Conservation (phyloP, 805 yeast species). For the Vanderwaltozyma polyspora region DNA sequence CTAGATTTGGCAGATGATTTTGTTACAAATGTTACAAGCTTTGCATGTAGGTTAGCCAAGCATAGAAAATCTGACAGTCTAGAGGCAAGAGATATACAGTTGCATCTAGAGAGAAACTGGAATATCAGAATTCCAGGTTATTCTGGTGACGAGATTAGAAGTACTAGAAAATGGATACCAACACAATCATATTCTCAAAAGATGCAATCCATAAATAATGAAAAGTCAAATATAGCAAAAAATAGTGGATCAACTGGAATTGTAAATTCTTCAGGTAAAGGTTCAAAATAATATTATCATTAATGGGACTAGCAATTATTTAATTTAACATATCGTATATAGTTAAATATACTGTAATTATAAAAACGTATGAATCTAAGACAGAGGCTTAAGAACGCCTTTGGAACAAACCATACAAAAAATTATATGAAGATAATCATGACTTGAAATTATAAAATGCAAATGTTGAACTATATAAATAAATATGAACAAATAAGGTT, state of each 20-base stretch:
- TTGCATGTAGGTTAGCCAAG: slow-evolving; percentile 91
- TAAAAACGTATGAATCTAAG: too few relatives aligned
- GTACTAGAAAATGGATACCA: slow-evolving; percentile 63
- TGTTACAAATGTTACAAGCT: slow-evolving; percentile 78
- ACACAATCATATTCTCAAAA: slow-evolving; percentile 52
- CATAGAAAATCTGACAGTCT: slow-evolving; percentile 81
- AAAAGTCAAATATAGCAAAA: slow-evolving; percentile 12
- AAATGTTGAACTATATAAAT: too few relatives aligned
- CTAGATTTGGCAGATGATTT: slow-evolving; percentile 94
- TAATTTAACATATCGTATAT: too few relatives aligned
- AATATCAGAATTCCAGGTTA: slow-evolving; percentile 90
- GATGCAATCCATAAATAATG: slow-evolving; percentile 35
- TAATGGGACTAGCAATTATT: background rate
- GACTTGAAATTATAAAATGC: too few relatives aligned
- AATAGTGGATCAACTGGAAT: background rate
- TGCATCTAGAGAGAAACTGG: slow-evolving; percentile 90
- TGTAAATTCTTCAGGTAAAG: background rate
- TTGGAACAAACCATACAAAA: too few relatives aligned
- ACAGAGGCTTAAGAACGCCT: too few relatives aligned
- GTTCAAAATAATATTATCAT: background rate
- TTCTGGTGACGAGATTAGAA: slow-evolving; percentile 80
- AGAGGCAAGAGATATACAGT: slow-evolving; percentile 81
- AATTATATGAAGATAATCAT: too few relatives aligned
- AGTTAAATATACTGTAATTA: too few relatives aligned
- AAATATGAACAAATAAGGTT: too few relatives aligned